Conservation (phyloP, 192 early-diverging fungal genomes). For the Backusella sp. region DNA sequence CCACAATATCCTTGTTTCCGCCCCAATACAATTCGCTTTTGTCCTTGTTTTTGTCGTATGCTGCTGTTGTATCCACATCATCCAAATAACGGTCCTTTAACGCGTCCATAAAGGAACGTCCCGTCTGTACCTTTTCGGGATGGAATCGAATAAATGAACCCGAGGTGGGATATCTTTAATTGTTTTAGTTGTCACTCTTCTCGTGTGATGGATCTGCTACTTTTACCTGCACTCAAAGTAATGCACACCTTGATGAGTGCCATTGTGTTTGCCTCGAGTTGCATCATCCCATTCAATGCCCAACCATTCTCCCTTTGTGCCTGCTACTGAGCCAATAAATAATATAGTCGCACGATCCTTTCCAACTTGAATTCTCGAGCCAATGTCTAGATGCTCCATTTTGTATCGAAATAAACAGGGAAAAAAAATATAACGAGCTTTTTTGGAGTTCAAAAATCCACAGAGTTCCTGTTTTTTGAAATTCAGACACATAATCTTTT, state of each 20-base stretch:
- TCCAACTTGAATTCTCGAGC: constrained; percentile 46
- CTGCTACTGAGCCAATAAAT: constrained; percentile 46
- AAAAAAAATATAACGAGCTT: background rate
- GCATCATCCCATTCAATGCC: constrained; percentile 66
- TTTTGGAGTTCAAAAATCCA: background rate
- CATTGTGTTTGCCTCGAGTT: constrained; percentile 59
- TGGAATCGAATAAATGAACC: constrained; percentile 55
- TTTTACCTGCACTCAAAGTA: constrained; percentile 56
- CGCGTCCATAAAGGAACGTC: constrained; percentile 40
- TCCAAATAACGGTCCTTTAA: constrained; percentile 45
- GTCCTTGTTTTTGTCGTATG: constrained; percentile 27
- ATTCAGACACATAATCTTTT: too few relatives aligned
- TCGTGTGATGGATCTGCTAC: too few relatives aligned
- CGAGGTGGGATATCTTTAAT: constrained; percentile 37
- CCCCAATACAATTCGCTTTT: constrained; percentile 33
- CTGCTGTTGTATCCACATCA: constrained; percentile 4
- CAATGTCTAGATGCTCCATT: constrained; percentile 15
- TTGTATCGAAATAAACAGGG: background rate
- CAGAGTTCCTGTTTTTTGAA: too few relatives aligned
- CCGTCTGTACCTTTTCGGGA: constrained; percentile 42
- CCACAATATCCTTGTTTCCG: constrained; percentile 46
- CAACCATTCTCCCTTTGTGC: constrained; percentile 53
- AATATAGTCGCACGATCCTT: constrained; percentile 43
- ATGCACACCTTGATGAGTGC: constrained; percentile 44
- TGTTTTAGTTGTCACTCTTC: background rate